These are phyloP conservation scores for Gossypium schwendimanii DNA, from an alignment of 441 rosid genomes.

Conservation along the genomic window DNA sequence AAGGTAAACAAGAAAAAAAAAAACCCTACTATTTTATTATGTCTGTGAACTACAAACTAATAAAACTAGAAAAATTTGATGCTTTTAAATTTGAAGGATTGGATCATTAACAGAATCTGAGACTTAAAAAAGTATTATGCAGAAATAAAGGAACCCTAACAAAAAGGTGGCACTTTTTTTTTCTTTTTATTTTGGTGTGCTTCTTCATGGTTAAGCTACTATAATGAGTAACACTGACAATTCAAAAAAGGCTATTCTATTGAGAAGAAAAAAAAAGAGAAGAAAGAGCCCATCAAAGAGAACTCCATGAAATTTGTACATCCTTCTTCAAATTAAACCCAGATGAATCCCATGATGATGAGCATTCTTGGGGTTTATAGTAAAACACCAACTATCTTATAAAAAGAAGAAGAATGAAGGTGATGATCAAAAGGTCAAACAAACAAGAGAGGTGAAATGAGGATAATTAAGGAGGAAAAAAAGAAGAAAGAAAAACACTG, in stretches of 20 bases:
- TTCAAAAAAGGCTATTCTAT: not conserved
- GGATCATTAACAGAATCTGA: not conserved
- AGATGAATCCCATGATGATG: slow-evolving; percentile 22
- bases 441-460: slow-evolving; percentile 12
- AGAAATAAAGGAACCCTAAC: slow-evolving; percentile 4
- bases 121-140: not conserved
- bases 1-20: not conserved
- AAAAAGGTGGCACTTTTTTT: not conserved
- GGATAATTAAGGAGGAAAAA: too few relatives aligned
- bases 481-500: slow-evolving; percentile 4
- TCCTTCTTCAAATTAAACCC: slow-evolving; percentile 37
- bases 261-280: not conserved
- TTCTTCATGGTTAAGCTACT: slow-evolving; percentile 25
- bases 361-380: not conserved
- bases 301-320: slow-evolving; percentile 37
- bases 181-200: slow-evolving; percentile 12
- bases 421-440: slow-evolving; percentile 19
- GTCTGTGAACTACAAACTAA: not conserved
- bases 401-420: slow-evolving; percentile 27
- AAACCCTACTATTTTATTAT: not conserved
- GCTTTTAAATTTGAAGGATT: not conserved
- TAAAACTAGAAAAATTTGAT: not conserved
- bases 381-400: slow-evolving; percentile 21
- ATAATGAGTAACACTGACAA: not conserved
- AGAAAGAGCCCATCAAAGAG: not conserved